These are phyloP conservation scores for Alternaria solani DNA, from an alignment of 2,329 filamentous ascomycete species.

Conservation along the genomic window DNA sequence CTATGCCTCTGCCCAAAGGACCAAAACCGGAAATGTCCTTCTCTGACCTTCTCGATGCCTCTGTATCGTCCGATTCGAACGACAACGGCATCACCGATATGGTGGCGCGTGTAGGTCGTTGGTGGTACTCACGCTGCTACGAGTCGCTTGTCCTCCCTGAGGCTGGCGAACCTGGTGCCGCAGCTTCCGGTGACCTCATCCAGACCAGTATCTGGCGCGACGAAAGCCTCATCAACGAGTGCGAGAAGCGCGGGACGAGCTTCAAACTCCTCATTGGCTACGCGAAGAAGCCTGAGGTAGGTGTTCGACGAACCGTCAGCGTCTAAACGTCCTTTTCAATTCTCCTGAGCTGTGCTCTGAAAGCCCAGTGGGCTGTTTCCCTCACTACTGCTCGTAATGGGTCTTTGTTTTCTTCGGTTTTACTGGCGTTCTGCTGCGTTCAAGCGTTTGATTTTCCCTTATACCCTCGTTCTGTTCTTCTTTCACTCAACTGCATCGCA, in stretches of 20 bases:
- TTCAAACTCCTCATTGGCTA: slow-evolving; percentile 92
- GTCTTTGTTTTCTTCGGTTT: slow-evolving; percentile 16
- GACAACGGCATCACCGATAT: slow-evolving; percentile 91
- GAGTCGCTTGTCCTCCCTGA: slow-evolving; percentile 68
- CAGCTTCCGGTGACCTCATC: slow-evolving; percentile 48
- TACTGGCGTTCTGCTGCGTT: slow-evolving; percentile 41
- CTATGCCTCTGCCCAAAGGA: slow-evolving; percentile 21
- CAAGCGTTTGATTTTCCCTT: slow-evolving; percentile 46
- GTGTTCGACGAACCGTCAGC: slow-evolving; percentile 58
- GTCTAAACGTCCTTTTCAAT: slow-evolving; percentile 47
- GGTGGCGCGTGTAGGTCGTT: slow-evolving; percentile 88
- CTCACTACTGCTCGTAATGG: slow-evolving; percentile 19
- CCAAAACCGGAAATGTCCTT: slow-evolving; percentile 47
- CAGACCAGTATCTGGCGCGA: slow-evolving; percentile 81
- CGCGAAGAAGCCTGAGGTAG: slow-evolving; percentile 75
- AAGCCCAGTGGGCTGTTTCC: slow-evolving; percentile 36
- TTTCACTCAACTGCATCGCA: slow-evolving; percentile 38
- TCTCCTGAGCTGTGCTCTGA: slow-evolving; percentile 45
- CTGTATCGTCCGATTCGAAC: slow-evolving; percentile 53
- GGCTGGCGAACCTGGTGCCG: slow-evolving; percentile 40
- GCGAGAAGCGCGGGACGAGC: slow-evolving; percentile 83
- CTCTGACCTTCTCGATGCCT: slow-evolving; percentile 47
- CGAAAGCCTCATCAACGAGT: slow-evolving; percentile 77
- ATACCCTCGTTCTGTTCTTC: slow-evolving; percentile 40
- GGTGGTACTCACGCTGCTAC: slow-evolving; percentile 97